Base-by-base conservation (phyloP, 2,329 filamentous ascomycete genomes). In the Paramyrothecium roridum region DNA sequence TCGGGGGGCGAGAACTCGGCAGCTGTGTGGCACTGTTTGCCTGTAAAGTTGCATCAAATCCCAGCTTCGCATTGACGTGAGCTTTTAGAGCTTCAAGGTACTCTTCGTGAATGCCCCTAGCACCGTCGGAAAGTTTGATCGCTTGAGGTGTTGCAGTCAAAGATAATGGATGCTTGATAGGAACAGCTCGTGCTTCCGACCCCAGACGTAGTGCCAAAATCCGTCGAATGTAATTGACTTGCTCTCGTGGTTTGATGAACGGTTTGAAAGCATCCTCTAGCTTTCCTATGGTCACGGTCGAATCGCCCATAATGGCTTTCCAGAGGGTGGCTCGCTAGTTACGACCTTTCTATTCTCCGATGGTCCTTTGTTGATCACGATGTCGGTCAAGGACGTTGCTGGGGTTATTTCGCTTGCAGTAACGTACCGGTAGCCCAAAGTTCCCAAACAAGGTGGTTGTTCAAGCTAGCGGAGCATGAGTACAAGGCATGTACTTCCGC, bases 221-320 rank as follows among this genome's bases (percentile, higher is more conserved):
- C 51, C 79, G 80, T 58, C 82, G 76, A 54, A 87, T 81, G 49
- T 80, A 80, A 37, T 78, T 73, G 50, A 79, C 76, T 60, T 87
- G 81, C 55, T 86, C 82, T 23, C 83, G 77, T 26, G 80, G 76
- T 52, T 81, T 82, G 54, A 86, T 73, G 57, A 78, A 84, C 4
- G 80, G 78, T 34, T 75, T 70, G 21, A 88, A 73, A 19, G 68
- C 70, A 45, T 71, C 68, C 54, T 78, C 74, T 34, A 81, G 67
- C 34, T 68, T 68, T 50, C 72, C 64, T 54, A 65, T 52, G 12
- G 57, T 59, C 37, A 77, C 72, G 20, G 70, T 56, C 30, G 72
- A 53, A 58, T 66, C 60, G 20, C 60, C 43, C 71, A 74, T 73
- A 50, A 43, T 62, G 58, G 37, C 34, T 16, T 13, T 43, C 13